Percentiles rank a stretch among this genome's conserved stretches.
Conservation (phyloP, 2,329 filamentous ascomycete genomes). For the Daldinia sp. region DNA sequence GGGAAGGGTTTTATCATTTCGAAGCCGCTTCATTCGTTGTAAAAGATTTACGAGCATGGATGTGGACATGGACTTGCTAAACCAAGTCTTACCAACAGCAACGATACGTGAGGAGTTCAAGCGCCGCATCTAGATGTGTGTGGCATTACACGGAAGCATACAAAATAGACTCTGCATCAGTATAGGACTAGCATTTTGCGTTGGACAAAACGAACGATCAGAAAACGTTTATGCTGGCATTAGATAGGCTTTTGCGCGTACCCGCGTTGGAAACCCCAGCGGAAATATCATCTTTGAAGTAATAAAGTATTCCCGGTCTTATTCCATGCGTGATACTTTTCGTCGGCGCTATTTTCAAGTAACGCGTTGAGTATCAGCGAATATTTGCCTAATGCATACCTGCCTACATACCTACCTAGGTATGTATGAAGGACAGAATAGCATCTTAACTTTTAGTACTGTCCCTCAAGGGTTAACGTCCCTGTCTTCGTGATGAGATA, state of each 20-base stretch:
- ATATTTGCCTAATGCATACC: too few relatives aligned
- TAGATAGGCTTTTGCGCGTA: not conserved
- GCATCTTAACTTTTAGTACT: conserved; percentile 41
- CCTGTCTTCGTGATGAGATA: conserved; percentile 57
- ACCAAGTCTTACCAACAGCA: conserved; percentile 12
- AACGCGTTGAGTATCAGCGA: too few relatives aligned
- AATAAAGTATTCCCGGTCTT: not conserved
- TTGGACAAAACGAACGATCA: not conserved
- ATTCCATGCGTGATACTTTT: not conserved
- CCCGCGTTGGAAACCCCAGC: not conserved
- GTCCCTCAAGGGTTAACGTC: conserved; percentile 53
- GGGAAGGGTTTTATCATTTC: not conserved
- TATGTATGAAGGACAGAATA: not conserved
- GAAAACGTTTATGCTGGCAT: not conserved
- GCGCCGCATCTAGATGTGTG: not conserved
- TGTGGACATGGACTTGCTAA: not conserved
- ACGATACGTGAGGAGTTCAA: not conserved
- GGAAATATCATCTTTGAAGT: not conserved
- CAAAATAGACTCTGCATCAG: not conserved
- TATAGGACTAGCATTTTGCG: not conserved
- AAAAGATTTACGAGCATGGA: not conserved
- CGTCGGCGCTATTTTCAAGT: not conserved
- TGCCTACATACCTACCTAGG: not conserved
- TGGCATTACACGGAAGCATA: not conserved
- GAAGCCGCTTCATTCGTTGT: conserved; percentile 8